Evolutionary conservation across 148 eudicot genomes (phyloP).

Genomic region (Agrostemma githago): DNA sequence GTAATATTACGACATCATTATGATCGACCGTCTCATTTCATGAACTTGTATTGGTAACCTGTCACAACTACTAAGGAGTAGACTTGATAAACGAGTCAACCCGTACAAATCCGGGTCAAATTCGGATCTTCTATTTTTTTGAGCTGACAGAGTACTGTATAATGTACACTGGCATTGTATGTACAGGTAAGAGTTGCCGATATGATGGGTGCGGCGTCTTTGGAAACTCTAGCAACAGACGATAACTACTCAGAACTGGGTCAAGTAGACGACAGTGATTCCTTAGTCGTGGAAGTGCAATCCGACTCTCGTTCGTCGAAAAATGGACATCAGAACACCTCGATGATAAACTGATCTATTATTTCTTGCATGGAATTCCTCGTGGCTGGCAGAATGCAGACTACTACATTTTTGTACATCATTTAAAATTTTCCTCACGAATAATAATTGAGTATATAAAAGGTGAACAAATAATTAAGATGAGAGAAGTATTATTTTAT

Average conservation of each 20-base stretch:
- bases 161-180: background rate
- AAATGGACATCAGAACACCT: slow-evolving; percentile 30
- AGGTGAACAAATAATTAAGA: too few species aligned
- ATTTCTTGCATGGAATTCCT: slow-evolving; percentile 21
- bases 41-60: background rate
- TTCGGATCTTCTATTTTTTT: too few species aligned
- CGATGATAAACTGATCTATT: slow-evolving; percentile 23
- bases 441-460: too few species aligned
- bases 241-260: slow-evolving; percentile 16
- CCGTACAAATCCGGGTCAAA: too few species aligned
- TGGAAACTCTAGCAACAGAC: slow-evolving; percentile 11
- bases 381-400: background rate
- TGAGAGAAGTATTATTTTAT: background rate
- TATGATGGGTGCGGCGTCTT: slow-evolving; percentile 24
- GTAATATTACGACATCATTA: background rate
- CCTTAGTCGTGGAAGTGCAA: slow-evolving; percentile 22
- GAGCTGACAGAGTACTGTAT: too few species aligned
- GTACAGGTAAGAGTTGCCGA: slow-evolving; percentile 66
- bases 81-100: background rate
- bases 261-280: slow-evolving; percentile 22
- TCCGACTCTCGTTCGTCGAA: slow-evolving; percentile 43
- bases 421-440: background rate
- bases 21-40: background rate
- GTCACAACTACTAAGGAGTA: background rate
- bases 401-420: slow-evolving; percentile 18